Conservation (phyloP, 1,139 yeast genomes). For the Nakaseomyces kungkrabaensis region DNA sequence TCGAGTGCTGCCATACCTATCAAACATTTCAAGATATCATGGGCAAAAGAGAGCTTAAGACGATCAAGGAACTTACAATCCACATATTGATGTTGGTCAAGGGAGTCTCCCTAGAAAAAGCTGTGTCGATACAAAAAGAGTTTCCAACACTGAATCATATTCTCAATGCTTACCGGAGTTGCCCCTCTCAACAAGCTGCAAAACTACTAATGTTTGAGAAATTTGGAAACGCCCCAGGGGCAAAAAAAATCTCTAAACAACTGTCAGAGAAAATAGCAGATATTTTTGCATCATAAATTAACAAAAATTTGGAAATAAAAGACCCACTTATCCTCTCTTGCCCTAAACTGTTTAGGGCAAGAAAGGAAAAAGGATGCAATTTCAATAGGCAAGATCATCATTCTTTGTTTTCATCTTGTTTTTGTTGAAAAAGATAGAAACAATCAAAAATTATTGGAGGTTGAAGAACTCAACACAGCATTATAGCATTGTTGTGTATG, state of each 20-base stretch:
- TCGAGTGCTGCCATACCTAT: constrained; percentile 56
- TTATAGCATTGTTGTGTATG: too few species aligned
- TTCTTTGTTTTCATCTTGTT: too few species aligned
- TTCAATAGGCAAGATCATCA: too few species aligned
- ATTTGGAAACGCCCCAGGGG: constrained; percentile 46
- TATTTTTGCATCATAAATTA: constrained; percentile 41
- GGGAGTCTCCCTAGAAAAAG: constrained; percentile 82
- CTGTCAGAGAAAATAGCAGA: constrained; percentile 53
- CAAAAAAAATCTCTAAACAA: constrained; percentile 49
- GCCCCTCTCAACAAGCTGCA: constrained; percentile 31
- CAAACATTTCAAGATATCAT: constrained; percentile 58
- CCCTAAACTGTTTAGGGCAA: too few species aligned
- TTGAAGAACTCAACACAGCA: too few species aligned
- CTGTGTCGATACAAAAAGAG: constrained; percentile 54
- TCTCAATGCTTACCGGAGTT: constrained; percentile 32
- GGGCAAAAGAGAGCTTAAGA: constrained; percentile 59
- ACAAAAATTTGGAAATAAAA: too few species aligned
- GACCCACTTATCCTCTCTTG: too few species aligned
- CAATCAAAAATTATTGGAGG: too few species aligned
- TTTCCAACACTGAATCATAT: constrained; percentile 26
- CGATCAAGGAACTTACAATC: constrained; percentile 68
- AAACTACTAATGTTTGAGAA: constrained; percentile 35
- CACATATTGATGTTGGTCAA: constrained; percentile 67
- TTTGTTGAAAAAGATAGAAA: not conserved
- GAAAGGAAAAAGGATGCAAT: too few species aligned